Base-by-base conservation (phyloP, 2,329 filamentous ascomycete genomes). In the Albifimbria verrucaria region DNA sequence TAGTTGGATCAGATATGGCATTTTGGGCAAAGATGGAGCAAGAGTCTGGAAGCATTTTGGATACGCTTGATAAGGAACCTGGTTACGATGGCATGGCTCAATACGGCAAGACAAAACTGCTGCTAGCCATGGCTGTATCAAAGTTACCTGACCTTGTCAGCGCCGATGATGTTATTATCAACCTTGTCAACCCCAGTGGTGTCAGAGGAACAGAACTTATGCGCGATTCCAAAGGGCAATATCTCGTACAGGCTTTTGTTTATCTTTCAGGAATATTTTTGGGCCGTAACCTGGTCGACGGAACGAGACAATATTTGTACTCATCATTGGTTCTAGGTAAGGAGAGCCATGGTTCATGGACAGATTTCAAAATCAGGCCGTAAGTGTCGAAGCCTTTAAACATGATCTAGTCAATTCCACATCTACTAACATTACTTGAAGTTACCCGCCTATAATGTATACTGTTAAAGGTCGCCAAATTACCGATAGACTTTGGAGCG, bases 1-100 rank as follows among this genome's bases (percentile, higher is more conserved):
- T 68, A 15, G 62, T 69, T 3, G 55, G 53, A 11, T 69, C 68
- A 17, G 67, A 66, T 32, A 57, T 56, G 39, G 58, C 55, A 9
- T 55, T 56, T 21, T 61, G 52, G 57, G 28, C 48, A 1, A 51
- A 59, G 10, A 28, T 67, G 26, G 52, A 55, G 15, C 59, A 61
- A 6, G 4, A 5, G 4, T 6, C 5, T 12, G n/a, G 42, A 6
- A 20, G n/a, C 15, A 44, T 44, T 24, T 20, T 44, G 5, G 42
- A 44, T 6, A 6, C 12, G 12, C 7, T 44, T 24, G 20, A 20
- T 15, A 11, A 21, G n/a, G 12, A 24, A 12, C 17, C 15, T 15
- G 22, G 22, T 15, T 44, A 20, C n/a, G 18, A 22, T 5, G 42
- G 42, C 3, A 15, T 44, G 15, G 12, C 15, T 6, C 42, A 44